Percentiles rank a stretch among this genome's conserved stretches.
phyloP scores from a whole-genome alignment of 352 stramenopile genomes.

The Phytophthora cryptogea region DNA sequence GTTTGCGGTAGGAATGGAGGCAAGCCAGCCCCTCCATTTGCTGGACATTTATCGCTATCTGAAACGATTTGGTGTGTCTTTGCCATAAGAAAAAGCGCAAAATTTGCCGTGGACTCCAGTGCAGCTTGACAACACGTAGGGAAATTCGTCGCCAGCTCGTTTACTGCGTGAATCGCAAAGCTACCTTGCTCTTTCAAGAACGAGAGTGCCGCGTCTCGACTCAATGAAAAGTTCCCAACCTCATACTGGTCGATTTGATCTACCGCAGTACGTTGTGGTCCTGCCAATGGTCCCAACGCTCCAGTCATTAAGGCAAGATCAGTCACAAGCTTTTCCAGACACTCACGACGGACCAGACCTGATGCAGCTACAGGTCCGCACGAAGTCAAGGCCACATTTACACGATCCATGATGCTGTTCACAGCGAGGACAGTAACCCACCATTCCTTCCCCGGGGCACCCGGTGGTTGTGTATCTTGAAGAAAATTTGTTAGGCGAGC shows the following conservation, averaged over 20 bases:
- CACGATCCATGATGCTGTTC: constrained; percentile 29
- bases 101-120: constrained; percentile 30
- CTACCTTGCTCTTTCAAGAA: constrained; percentile 42
- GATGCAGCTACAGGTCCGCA: constrained; percentile 2
- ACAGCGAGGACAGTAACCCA: constrained; percentile 36
- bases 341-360: constrained; percentile 9
- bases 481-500: constrained; percentile 20
- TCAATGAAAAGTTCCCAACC: constrained; percentile 23
- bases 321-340: constrained; percentile 31
- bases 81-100: constrained; percentile 28
- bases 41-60: constrained; percentile 5
- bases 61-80: constrained; percentile 17
- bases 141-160: constrained; percentile 22
- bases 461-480: constrained; percentile 17
- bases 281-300: constrained; percentile 26
- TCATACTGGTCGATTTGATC: constrained; percentile 19
- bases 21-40: constrained; percentile 1
- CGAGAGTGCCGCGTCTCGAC: constrained; percentile 17
- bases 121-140: constrained; percentile 24
- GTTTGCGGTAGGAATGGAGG: constrained; percentile 29
- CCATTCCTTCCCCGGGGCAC: constrained; percentile 31
- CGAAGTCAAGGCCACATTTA: constrained; percentile 20
- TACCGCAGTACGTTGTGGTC: constrained; percentile 8
- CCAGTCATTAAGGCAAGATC: constrained; percentile 26
- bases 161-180: constrained; percentile 27